phyloP scores from a whole-genome alignment of 1,284 basidiomycete species.

The Cryptococcus deneoformans region DNA sequence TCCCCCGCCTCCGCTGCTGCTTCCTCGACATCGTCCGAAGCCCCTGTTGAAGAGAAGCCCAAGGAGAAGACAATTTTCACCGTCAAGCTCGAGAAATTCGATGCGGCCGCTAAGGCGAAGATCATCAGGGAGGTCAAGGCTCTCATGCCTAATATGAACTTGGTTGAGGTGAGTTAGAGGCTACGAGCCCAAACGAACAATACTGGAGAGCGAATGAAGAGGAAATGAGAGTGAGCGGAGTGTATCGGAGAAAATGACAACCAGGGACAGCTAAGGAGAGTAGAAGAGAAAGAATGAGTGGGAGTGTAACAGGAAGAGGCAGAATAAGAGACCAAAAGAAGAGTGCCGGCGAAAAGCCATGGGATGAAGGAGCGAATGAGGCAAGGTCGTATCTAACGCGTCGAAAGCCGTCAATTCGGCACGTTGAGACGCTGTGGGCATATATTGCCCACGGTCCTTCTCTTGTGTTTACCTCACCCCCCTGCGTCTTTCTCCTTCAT shows the following conservation, averaged over 20 bases:
- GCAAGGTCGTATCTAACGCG: no score
- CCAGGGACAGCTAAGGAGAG: background rate
- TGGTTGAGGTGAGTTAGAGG: constrained; percentile 78
- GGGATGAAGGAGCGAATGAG: no score
- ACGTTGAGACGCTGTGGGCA: no score
- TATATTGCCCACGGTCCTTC: no score
- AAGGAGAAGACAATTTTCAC: constrained; percentile 99
- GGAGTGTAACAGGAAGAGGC: no score
- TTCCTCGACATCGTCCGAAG: constrained; percentile 60
- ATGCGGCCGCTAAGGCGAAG: constrained; percentile 88
- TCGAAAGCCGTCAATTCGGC: no score
- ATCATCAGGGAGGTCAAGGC: constrained; percentile 98
- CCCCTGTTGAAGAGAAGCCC: constrained; percentile 76
- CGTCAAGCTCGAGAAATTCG: constrained; percentile 90
- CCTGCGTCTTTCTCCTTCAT: no score
- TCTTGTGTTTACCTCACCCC: no score
- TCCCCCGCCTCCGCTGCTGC: constrained; percentile 56
- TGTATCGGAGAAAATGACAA: background rate
- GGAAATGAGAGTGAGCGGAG: background rate
- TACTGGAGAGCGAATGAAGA: background rate
- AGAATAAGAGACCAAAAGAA: no score
- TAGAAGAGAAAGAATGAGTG: no score
- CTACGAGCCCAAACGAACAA: constrained; percentile 10
- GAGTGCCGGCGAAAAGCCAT: no score
- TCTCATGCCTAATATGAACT: constrained; percentile 85